phyloP scores from a whole-genome alignment of 169 alveolate species.

The Cryptosporidium parvum region DNA sequence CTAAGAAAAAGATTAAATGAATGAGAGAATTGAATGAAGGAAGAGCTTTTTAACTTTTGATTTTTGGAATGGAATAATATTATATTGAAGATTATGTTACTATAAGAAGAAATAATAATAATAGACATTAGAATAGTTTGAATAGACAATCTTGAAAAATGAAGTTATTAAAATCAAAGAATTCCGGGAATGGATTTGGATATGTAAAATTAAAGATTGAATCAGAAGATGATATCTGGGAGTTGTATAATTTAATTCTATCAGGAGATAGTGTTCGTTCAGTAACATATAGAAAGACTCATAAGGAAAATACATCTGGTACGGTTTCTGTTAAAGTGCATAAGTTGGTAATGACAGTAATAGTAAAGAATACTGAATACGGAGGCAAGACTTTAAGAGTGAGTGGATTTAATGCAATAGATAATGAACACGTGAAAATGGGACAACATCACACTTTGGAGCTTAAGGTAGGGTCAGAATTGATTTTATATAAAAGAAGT shows the following conservation, averaged over 20 bases:
- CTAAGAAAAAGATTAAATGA: no score
- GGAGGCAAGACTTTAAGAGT: slow-evolving; percentile 20
- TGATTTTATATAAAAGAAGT: slow-evolving; percentile 43
- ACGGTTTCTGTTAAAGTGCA: slow-evolving; percentile 36
- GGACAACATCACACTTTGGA: slow-evolving; percentile 75
- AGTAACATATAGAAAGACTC: slow-evolving; percentile 40
- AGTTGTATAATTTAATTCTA: slow-evolving; percentile 43
- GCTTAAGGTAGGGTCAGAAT: slow-evolving; percentile 36
- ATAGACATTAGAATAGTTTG: neutral
- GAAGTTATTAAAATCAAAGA: slow-evolving; percentile 33
- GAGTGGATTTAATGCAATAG: slow-evolving; percentile 72
- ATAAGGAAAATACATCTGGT: slow-evolving; percentile 49
- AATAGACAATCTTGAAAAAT: neutral
- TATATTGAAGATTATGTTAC: no score
- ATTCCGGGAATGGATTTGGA: slow-evolving; percentile 58
- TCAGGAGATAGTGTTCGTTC: slow-evolving; percentile 70
- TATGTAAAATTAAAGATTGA: slow-evolving; percentile 51
- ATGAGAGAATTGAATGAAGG: neutral
- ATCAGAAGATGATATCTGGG: slow-evolving; percentile 59
- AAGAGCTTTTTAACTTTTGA: no score
- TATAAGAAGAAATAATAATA: neutral
- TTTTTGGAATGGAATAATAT: neutral
- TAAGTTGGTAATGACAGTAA: slow-evolving; percentile 26
- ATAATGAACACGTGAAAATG: slow-evolving; percentile 50
- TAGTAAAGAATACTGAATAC: slow-evolving; percentile 44